These are phyloP conservation scores for Colletotrichum nymphaeae DNA, from an alignment of 2,329 filamentous ascomycete genomes.

Conservation along the genomic window DNA sequence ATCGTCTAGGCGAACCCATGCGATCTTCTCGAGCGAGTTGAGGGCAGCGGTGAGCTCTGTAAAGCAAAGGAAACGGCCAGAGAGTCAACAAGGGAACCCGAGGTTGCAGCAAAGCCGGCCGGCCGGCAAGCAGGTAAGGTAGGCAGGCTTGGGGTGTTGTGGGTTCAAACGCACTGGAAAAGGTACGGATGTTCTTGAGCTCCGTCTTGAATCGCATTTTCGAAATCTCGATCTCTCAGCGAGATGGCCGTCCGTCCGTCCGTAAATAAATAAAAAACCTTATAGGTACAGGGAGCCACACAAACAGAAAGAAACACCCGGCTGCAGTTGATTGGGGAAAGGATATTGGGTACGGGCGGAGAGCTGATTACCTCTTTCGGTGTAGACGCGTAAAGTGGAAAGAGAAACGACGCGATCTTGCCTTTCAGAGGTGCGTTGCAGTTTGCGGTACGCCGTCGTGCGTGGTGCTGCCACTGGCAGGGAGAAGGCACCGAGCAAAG, in stretches of 20 bases:
- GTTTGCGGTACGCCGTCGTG: background rate
- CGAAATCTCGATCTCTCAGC: background rate
- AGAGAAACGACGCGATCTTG: background rate
- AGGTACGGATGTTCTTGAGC: slow-evolving; percentile 73
- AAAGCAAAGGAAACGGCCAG: background rate
- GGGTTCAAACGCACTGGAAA: slow-evolving; percentile 64
- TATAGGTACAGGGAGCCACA: background rate
- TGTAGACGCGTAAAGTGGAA: slow-evolving; percentile 10
- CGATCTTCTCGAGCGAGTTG: slow-evolving; percentile 80
- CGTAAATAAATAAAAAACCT: background rate
- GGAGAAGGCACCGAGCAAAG: background rate
- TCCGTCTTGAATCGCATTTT: slow-evolving; percentile 76
- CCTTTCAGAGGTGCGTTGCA: background rate
- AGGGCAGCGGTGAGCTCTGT: slow-evolving; percentile 73
- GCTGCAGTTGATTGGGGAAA: background rate
- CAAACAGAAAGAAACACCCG: background rate
- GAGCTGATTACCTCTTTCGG: background rate
- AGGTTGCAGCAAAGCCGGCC: too few species aligned
- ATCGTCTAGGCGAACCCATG: slow-evolving; percentile 90
- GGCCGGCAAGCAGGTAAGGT: background rate
- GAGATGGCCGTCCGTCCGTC: background rate
- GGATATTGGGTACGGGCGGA: background rate
- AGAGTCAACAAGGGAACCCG: background rate
- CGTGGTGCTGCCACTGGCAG: slow-evolving; percentile 10
- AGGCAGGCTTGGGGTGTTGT: background rate